Conservation (phyloP, 2,329 filamentous ascomycete species). For the Ophiostoma novo-ulmi region DNA sequence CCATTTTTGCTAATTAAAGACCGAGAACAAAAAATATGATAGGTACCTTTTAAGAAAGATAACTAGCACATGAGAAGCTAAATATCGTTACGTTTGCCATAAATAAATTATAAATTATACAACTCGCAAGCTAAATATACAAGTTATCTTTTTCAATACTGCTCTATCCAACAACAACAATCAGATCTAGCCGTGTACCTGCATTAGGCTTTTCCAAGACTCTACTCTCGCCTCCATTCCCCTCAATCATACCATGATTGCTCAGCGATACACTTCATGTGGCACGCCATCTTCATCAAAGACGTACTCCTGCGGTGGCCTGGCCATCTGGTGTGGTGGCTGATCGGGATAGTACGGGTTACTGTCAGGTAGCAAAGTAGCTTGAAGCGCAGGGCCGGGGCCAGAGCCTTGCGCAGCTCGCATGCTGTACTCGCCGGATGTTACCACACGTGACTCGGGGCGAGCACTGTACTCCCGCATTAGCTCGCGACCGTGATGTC, state of each 20-base stretch:
- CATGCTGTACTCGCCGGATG: conserved; percentile 40
- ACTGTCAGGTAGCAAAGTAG: conserved; percentile 26
- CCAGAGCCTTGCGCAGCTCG: background rate
- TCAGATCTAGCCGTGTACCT: background rate
- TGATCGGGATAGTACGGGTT: conserved; percentile 24
- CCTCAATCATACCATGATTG: background rate
- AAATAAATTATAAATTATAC: too few species aligned
- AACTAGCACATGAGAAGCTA: too few species aligned
- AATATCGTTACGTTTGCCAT: too few species aligned
- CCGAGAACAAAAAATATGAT: too few species aligned
- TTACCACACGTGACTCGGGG: conserved; percentile 32
- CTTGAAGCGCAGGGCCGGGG: background rate
- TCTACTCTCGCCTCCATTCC: background rate
- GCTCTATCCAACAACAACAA: background rate
- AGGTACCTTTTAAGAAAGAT: too few species aligned
- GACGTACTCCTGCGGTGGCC: conserved; percentile 39
- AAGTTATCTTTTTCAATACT: too few species aligned
- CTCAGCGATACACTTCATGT: conserved; percentile 23
- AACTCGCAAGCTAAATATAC: too few species aligned
- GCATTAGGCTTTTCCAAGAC: background rate
- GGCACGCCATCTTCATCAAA: conserved; percentile 39
- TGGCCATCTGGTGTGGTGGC: background rate
- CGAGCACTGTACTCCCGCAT: conserved; percentile 27
- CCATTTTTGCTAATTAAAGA: too few species aligned
- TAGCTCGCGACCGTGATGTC: conserved; percentile 9